A percentile compares a stretch with the other conserved stretches of the same genome.
Conservation (phyloP, 768 basidiomycete genomes). For the Leccinum rimulosum region DNA sequence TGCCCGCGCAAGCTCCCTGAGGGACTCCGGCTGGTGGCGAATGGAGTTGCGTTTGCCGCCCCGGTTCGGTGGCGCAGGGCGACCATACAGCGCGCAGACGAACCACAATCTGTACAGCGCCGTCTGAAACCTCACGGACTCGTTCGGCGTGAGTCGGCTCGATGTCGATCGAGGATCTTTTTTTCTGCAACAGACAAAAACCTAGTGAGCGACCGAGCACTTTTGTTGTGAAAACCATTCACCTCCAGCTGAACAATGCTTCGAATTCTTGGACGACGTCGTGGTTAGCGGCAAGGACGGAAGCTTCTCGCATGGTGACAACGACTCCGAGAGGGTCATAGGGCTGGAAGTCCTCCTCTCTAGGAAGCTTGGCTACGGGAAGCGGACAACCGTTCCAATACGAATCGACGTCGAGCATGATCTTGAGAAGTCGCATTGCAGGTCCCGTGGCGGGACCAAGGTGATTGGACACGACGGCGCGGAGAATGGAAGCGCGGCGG, state of each 20-base stretch:
- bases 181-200: constrained; percentile 23
- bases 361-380: constrained; percentile 8
- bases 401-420: constrained; percentile 9
- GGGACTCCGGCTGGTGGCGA: background rate
- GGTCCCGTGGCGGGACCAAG: constrained; percentile 6
- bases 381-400: constrained; percentile 19
- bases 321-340: background rate
- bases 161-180: constrained; percentile 31
- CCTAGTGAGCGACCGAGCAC: constrained; percentile 1
- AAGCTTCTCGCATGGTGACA: constrained; percentile 13
- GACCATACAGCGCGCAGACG: background rate
- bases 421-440: constrained; percentile 18
- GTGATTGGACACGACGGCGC: constrained; percentile 16
- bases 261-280: constrained; percentile 15
- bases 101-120: background rate
- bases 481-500: constrained; percentile 11
- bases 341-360: constrained; percentile 8
- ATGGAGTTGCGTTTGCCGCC: background rate
- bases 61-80: background rate
- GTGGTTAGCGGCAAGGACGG: constrained; percentile 17
- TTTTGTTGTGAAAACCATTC: background rate
- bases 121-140: background rate
- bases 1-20: background rate
- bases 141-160: background rate
- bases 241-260: constrained; percentile 22